Evolutionary conservation across 2,329 filamentous ascomycete genomes (phyloP).

Genomic region (Lecanicillium sp.): DNA sequence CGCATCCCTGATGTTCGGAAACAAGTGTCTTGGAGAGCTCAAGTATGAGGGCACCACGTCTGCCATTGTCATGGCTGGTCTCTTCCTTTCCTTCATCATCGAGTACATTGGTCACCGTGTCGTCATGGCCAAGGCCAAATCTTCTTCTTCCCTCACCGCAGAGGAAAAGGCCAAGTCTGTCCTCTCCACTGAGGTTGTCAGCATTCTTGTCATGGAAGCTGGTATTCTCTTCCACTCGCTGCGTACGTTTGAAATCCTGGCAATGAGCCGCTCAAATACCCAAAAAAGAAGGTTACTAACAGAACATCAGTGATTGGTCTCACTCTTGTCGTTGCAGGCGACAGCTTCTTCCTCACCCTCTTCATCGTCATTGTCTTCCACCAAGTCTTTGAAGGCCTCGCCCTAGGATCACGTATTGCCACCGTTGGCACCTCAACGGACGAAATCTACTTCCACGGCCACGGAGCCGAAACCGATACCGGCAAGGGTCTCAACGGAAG

Average conservation of each 20-base stretch:
- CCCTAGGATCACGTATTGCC: slow-evolving; percentile 64
- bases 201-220: slow-evolving; percentile 62
- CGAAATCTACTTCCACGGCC: not conserved
- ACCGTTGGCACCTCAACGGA: slow-evolving; percentile 34
- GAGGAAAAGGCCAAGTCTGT: slow-evolving; percentile 17
- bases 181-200: slow-evolving; percentile 41
- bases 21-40: slow-evolving; percentile 59
- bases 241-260: slow-evolving; percentile 32
- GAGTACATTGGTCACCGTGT: slow-evolving; percentile 60
- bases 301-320: slow-evolving; percentile 48
- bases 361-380: slow-evolving; percentile 68
- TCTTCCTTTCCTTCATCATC: slow-evolving; percentile 65
- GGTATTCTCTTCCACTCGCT: slow-evolving; percentile 72
- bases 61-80: slow-evolving; percentile 65
- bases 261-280: too few species aligned
- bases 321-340: slow-evolving; percentile 53
- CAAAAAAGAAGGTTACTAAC: slow-evolving; percentile 2
- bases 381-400: slow-evolving; percentile 71
- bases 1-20: slow-evolving; percentile 63
- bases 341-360: slow-evolving; percentile 48
- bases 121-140: slow-evolving; percentile 30
- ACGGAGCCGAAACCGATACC: slow-evolving; percentile 11
- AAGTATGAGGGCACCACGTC: slow-evolving; percentile 62
- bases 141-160: slow-evolving; percentile 16
- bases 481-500: slow-evolving; percentile 18